Evolutionary conservation across 805 yeast genomes (phyloP).

Genomic region (Metschnikowia similis): DNA sequence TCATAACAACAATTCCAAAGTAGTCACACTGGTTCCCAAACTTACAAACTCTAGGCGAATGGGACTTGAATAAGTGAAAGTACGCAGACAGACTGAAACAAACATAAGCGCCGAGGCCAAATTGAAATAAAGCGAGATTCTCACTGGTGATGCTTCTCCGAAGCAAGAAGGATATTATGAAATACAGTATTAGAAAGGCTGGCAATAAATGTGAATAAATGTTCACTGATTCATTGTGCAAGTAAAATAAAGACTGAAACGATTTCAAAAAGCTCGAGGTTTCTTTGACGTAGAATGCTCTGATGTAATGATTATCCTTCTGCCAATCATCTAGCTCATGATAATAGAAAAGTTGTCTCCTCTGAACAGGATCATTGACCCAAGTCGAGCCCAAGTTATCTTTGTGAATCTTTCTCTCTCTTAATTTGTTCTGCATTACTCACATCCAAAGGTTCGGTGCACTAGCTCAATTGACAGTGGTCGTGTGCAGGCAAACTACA

Average conservation of each 20-base stretch:
- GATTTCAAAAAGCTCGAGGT: conserved; percentile 47
- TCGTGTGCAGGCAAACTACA: background rate
- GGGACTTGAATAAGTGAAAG: conserved; percentile 66
- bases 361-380: background rate
- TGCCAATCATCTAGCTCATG: conserved; percentile 71
- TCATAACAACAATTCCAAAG: conserved; percentile 66
- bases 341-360: conserved; percentile 27
- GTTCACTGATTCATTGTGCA: conserved; percentile 72
- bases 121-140: conserved; percentile 47
- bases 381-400: background rate
- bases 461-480: background rate
- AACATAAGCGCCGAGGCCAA: conserved; percentile 51
- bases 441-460: background rate
- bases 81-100: conserved; percentile 63
- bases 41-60: conserved; percentile 50
- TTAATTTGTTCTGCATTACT: background rate
- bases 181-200: conserved; percentile 15
- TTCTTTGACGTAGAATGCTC: conserved; percentile 59
- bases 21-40: conserved; percentile 71
- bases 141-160: conserved; percentile 29
- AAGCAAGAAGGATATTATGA: background rate
- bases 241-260: conserved; percentile 44
- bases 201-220: conserved; percentile 65
- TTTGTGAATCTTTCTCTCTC: background rate
- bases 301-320: conserved; percentile 64